Conservation (phyloP, 2,329 filamentous ascomycete species). For the Alternaria burnsii region DNA sequence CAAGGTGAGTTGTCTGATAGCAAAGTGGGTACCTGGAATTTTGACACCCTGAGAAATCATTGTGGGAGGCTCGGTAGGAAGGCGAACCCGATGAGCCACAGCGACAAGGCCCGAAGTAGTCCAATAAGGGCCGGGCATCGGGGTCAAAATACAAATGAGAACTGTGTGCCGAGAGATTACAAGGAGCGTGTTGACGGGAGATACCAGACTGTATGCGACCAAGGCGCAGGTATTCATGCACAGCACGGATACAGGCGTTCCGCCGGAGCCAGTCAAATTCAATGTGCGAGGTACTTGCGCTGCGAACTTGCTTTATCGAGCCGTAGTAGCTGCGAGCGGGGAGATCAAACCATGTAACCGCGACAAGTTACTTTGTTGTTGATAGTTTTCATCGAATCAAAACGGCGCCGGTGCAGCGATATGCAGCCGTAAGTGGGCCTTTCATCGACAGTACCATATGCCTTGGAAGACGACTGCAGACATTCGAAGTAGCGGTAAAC, state of each 20-base stretch:
- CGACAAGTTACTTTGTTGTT: constrained; percentile 44
- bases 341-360: constrained; percentile 44
- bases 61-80: constrained; percentile 44
- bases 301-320: constrained; percentile 41
- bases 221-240: constrained; percentile 42
- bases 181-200: constrained; percentile 41
- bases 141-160: constrained; percentile 45
- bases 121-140: constrained; percentile 40
- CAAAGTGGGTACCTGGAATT: constrained; percentile 36
- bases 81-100: constrained; percentile 28
- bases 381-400: constrained; percentile 43
- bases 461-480: constrained; percentile 26
- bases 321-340: constrained; percentile 34
- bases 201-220: constrained; percentile 36
- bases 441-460: constrained; percentile 28
- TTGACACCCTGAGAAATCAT: constrained; percentile 32
- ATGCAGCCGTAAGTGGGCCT: constrained; percentile 41
- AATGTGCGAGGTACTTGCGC: constrained; percentile 27
- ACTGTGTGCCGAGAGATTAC: constrained; percentile 48
- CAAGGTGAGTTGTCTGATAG: constrained; percentile 51
- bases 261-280: constrained; percentile 41
- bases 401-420: constrained; percentile 32
- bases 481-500: constrained; percentile 49
- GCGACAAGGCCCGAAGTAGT: constrained; percentile 29
- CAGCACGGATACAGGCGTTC: constrained; percentile 44